Evolutionary conservation across 1,284 basidiomycete genomes (phyloP), one percentile per base, ranked within the genome.

Genomic region (Thelephora terrestris): DNA sequence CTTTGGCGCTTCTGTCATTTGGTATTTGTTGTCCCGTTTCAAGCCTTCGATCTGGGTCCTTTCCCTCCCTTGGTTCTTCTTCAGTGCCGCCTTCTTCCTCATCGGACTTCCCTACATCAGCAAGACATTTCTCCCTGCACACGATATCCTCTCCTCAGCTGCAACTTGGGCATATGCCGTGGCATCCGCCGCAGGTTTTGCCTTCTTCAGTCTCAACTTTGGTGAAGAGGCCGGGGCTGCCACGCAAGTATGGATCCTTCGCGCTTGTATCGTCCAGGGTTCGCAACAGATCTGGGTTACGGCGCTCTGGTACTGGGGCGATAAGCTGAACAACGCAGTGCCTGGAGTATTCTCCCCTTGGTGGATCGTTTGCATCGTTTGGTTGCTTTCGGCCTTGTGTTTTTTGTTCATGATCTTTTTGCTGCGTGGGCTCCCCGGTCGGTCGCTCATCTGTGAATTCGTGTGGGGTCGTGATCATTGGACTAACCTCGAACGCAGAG

Each of bases 221-320:
- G 91, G 91, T 67, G 91, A 95, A 70, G 91, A 94, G 74, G 91
- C 91, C 29, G 39, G 91, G 59, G 90, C 91, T 48, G 88, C 90
- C 1, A 92, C 91, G 2, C 90, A 95, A 64, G 80, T 92, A 14
- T 95, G 91, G 91, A 87, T 83, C 42, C 65, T 90, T 53, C 79
- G 91, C 47, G 91, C 91, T 18, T 92, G 89, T 63, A 70, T 93
- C 53, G 91, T 95, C 1, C 91, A 94, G 65, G 91, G 91, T 43
- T 85, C 90, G 7, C 91, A 94, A 59, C 91, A 94, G 65, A 79
- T 94, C 40, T 93, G 91, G 91, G 84, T 93, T 9, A 87, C 91
- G 2, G 91, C 88, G 7, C 68, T 95, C 34, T 95, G 91, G 91
- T 95, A 90, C 61, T 95, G 91, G 91, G 91, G 91, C 56, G 80